Conservation (phyloP, 805 yeast species). For the Candida sanyiensis region DNA sequence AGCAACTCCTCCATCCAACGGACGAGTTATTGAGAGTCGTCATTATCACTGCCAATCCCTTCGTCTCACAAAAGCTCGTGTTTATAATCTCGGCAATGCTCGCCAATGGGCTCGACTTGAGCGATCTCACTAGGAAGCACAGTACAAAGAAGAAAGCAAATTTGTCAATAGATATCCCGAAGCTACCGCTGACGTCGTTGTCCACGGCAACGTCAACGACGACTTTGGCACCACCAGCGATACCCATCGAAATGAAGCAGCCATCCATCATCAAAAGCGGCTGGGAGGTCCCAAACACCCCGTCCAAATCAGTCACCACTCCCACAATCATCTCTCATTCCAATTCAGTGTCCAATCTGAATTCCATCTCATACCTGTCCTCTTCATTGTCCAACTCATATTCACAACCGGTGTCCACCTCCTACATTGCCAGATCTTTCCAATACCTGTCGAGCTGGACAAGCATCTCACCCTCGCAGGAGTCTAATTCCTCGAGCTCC, state of each 20-base stretch:
- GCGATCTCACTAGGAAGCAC: neutral
- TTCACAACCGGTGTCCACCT: conserved; percentile 22
- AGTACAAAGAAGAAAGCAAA: conserved; percentile 1
- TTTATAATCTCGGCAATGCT: conserved; percentile 48
- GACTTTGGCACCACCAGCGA: neutral
- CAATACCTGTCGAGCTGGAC: conserved; percentile 24
- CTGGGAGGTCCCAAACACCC: conserved; percentile 36
- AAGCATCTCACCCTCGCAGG: conserved; percentile 15
- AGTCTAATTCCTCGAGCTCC: conserved; percentile 26
- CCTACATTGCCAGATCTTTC: conserved; percentile 28
- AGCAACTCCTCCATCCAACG: conserved; percentile 11
- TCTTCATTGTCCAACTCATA: conserved; percentile 33
- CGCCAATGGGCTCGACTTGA: conserved; percentile 29
- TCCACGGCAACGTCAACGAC: conserved; percentile 5
- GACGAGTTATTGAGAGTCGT: conserved; percentile 43
- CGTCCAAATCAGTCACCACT: conserved; percentile 23
- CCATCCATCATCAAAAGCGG: conserved; percentile 28
- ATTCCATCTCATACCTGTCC: conserved; percentile 33
- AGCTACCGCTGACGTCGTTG: neutral
- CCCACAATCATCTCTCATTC: conserved; percentile 29
- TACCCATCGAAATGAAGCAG: conserved; percentile 14
- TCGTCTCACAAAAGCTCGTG: conserved; percentile 52
- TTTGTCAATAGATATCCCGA: conserved; percentile 3
- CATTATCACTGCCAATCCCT: conserved; percentile 53
- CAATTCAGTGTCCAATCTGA: conserved; percentile 32